Percentiles rank a stretch among this genome's conserved stretches.
Evolutionary conservation across 805 yeast genomes (phyloP).

Genomic region (Teunomyces tritomae): DNA sequence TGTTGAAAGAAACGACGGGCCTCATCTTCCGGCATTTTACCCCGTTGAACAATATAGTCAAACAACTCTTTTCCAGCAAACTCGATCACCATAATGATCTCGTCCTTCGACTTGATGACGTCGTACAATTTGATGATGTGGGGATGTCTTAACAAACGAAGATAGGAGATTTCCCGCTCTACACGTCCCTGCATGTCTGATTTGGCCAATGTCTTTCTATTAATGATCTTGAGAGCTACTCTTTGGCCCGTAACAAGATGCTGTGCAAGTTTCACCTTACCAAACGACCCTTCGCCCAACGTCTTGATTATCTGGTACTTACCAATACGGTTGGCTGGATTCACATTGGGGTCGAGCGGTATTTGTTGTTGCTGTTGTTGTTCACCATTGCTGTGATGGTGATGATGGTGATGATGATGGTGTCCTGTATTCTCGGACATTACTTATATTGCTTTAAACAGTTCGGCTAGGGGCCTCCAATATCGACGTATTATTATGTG

Average conservation of each 20-base stretch:
- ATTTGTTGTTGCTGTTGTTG: background rate
- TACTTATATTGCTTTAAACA: background rate
- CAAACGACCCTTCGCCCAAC: conserved; percentile 30
- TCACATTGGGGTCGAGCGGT: conserved; percentile 16
- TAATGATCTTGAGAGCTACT: conserved; percentile 30
- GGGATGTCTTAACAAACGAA: conserved; percentile 28
- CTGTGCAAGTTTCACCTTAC: conserved; percentile 31
- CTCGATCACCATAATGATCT: conserved; percentile 31
- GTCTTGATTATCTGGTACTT: conserved; percentile 42
- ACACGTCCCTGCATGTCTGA: conserved; percentile 30
- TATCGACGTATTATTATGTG: background rate
- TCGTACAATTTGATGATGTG: conserved; percentile 31
- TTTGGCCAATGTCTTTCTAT: conserved; percentile 28
- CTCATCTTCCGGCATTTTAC: conserved; percentile 30
- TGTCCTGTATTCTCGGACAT: conserved; percentile 1
- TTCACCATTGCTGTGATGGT: conserved; percentile 15
- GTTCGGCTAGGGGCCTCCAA: background rate
- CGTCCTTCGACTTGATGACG: conserved; percentile 29
- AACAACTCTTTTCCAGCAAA: conserved; percentile 29
- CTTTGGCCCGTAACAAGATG: conserved; percentile 28
- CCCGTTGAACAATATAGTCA: conserved; percentile 28
- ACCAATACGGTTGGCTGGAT: conserved; percentile 62
- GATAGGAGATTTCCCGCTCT: conserved; percentile 28
- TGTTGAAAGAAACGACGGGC: conserved; percentile 30
- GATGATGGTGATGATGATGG: conserved; percentile 13